Evolutionary conservation across 441 rosid genomes (phyloP), one percentile per base, ranked within the genome.

Genomic region (Gossypium davidsonii): DNA sequence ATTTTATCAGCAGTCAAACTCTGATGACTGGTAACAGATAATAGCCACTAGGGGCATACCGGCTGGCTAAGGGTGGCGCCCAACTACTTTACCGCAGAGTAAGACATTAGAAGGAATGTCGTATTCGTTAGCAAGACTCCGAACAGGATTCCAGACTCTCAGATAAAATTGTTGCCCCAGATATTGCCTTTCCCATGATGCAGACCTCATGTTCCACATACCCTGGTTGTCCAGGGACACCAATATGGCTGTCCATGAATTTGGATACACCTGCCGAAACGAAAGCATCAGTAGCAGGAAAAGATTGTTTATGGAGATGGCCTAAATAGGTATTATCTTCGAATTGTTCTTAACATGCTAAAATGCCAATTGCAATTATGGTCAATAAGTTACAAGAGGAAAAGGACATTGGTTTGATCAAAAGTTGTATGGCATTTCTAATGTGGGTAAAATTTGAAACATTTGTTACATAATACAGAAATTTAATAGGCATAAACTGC

Each of bases 161-260:
- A 93, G 86, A 78, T 93, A 93, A 73, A 91, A 87, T 72, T 93
- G 96, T 49, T 91, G 96, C 65, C 98, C 98, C 0, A 84, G 88
- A 76, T 89, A 90, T 34, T 87, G 96, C 76, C 88, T 85, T 58
- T 90, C 96, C 95, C 98, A 90, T 70, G 78, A 71, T 8, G 98
- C 90, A 1, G 98, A 94, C 82, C 96, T 83, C 86, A 91, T 5
- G 73, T 94, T 94, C 98, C 98, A 91, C 97, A 91, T 91, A 0
- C 98, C 98, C 79, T 90, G 92, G 83, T 90, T 94, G 89, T 91
- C 98, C 72, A 91, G 72, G 0, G 98, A 91, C 42, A 90, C 88
- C 73, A 83, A 81, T 63, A 94, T 86, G 3, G 90, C 49, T 0
- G 97, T 90, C 98, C 98, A 94, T 14, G 94, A 87, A 34, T 86